Evolutionary conservation across 305 asterid species (phyloP).

Genomic region (Fraxinus ornus): DNA sequence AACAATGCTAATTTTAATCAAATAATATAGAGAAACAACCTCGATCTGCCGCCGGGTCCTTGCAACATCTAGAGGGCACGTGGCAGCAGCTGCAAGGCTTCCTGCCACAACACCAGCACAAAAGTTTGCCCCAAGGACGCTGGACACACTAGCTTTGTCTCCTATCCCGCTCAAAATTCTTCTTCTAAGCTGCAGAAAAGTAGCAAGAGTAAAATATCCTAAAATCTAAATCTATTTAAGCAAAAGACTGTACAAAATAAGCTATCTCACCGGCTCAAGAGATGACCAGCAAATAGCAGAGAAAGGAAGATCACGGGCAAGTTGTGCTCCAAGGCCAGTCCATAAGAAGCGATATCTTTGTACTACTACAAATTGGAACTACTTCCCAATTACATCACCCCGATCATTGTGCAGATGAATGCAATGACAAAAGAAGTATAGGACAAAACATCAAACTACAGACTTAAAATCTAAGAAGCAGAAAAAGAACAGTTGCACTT

Average conservation of each 20-base stretch:
- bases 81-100: slow-evolving; percentile 77
- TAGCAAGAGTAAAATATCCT: slow-evolving; percentile 10
- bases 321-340: slow-evolving; percentile 96
- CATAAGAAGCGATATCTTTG: slow-evolving; percentile 67
- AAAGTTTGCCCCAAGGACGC: slow-evolving; percentile 79
- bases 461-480: background rate
- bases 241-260: slow-evolving; percentile 6
- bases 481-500: background rate
- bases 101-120: slow-evolving; percentile 84
- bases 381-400: background rate
- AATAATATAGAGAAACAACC: slow-evolving; percentile 40
- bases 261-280: slow-evolving; percentile 74
- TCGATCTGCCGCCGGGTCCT: slow-evolving; percentile 88
- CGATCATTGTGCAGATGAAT: background rate
- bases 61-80: slow-evolving; percentile 90
- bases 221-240: background rate
- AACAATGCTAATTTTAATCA: background rate
- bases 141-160: slow-evolving; percentile 46
- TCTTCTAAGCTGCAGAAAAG: slow-evolving; percentile 61
- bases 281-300: slow-evolving; percentile 96
- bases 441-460: background rate
- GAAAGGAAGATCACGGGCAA: slow-evolving; percentile 93
- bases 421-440: background rate
- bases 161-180: slow-evolving; percentile 52
- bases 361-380: slow-evolving; percentile 30